A percentile compares a stretch with the other conserved stretches of the same genome.
Conservation (phyloP, 2,329 filamentous ascomycete species). For the Mycocentrospora acerina region DNA sequence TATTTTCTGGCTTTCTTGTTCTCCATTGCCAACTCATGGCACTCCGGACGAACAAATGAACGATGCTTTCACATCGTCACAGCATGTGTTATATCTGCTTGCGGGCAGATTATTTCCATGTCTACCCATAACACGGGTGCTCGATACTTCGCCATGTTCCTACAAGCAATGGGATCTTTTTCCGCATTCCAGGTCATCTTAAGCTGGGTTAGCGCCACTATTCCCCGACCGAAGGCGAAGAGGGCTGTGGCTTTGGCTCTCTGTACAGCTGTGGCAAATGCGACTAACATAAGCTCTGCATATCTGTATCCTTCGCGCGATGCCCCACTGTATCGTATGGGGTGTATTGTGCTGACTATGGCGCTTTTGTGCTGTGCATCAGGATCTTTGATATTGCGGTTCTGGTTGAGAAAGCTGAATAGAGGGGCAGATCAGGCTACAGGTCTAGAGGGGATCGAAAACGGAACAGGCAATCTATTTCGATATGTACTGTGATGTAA, state of each 20-base stretch:
- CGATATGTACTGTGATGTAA: conserved; percentile 7
- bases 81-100: conserved; percentile 15
- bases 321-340: conserved; percentile 23
- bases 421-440: conserved; percentile 10
- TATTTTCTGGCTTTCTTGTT: conserved; percentile 36
- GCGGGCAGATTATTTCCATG: conserved; percentile 28
- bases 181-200: conserved; percentile 45
- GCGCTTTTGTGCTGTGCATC: conserved; percentile 16
- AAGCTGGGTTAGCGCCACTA: conserved; percentile 47
- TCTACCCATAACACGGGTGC: conserved; percentile 29
- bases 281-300: conserved; percentile 38
- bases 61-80: conserved; percentile 32
- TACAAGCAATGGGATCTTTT: conserved; percentile 40
- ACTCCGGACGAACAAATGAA: conserved; percentile 30
- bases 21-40: conserved; percentile 24
- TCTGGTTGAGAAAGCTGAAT: conserved; percentile 20
- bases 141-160: conserved; percentile 31
- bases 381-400: conserved; percentile 13
- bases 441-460: conserved; percentile 16
- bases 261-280: conserved; percentile 35
- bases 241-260: conserved; percentile 27
- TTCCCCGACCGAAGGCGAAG: conserved; percentile 45
- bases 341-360: conserved; percentile 21
- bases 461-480: conserved; percentile 13
- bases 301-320: conserved; percentile 21